Evolutionary conservation across 345 rosid genomes (phyloP).

Genomic region (Eucalyptus victrix): DNA sequence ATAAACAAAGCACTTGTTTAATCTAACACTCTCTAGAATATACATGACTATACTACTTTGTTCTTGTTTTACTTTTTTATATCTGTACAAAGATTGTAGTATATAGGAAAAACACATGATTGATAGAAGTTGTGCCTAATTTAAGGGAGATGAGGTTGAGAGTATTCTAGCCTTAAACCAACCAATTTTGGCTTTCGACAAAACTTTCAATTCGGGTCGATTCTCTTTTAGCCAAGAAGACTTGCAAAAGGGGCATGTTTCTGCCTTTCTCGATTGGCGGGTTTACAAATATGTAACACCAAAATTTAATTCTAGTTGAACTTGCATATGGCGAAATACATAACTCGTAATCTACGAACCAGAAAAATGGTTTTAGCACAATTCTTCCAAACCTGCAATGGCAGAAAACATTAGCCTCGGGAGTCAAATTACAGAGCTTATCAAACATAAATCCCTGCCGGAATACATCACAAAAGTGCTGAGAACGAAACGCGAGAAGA

Average conservation of each 20-base stretch:
- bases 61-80: background rate
- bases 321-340: background rate
- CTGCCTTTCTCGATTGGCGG: background rate
- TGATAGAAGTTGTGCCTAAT: background rate
- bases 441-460: background rate
- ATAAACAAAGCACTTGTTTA: background rate
- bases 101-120: background rate
- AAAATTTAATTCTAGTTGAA: background rate
- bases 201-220: background rate
- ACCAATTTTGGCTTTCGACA: background rate
- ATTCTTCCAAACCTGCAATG: background rate
- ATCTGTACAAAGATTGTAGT: background rate
- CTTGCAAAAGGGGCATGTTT: background rate
- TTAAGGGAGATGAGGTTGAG: background rate
- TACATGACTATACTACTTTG: background rate
- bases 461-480: background rate
- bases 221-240: background rate
- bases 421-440: background rate
- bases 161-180: background rate
- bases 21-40: background rate
- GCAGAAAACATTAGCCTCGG: background rate
- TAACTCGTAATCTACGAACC: background rate
- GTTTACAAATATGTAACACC: background rate
- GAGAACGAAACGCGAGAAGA: background rate
- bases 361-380: background rate